A percentile compares a stretch with the other conserved stretches of the same genome.
Evolutionary conservation across 306 rosid genomes (phyloP).

Genomic region (Styphnolobium japonicum): DNA sequence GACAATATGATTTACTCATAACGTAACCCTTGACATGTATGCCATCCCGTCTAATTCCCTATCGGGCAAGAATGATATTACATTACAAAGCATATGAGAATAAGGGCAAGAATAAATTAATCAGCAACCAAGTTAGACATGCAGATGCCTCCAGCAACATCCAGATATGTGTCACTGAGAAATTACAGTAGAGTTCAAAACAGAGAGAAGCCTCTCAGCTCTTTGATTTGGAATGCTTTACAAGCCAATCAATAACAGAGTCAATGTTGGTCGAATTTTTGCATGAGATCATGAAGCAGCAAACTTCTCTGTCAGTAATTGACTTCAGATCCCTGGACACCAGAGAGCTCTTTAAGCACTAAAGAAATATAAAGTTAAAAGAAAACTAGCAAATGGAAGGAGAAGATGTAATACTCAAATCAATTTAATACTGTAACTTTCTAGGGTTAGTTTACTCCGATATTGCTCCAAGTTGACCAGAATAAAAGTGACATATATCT

Average conservation of each 20-base stretch:
- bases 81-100: slow-evolving; percentile 20
- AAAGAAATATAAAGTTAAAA: too few relatives aligned
- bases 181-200: slow-evolving; percentile 42
- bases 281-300: slow-evolving; percentile 97
- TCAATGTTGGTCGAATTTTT: slow-evolving; percentile 92
- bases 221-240: slow-evolving; percentile 94
- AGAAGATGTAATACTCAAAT: not conserved
- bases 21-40: slow-evolving; percentile 16
- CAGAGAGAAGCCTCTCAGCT: slow-evolving; percentile 45
- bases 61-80: slow-evolving; percentile 25
- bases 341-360: slow-evolving; percentile 20
- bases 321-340: slow-evolving; percentile 74
- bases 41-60: slow-evolving; percentile 10
- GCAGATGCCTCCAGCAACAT: slow-evolving; percentile 44
- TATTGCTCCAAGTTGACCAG: not conserved
- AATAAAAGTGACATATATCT: slow-evolving; percentile 14
- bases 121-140: slow-evolving; percentile 46
- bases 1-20: not conserved
- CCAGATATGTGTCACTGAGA: slow-evolving; percentile 37
- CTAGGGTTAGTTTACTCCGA: not conserved
- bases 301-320: slow-evolving; percentile 84
- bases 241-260: slow-evolving; percentile 86
- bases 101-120: slow-evolving; percentile 36
- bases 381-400: not conserved
- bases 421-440: not conserved